Base-by-base conservation (phyloP, 805 yeast species). In the Novakomyces olei region DNA sequence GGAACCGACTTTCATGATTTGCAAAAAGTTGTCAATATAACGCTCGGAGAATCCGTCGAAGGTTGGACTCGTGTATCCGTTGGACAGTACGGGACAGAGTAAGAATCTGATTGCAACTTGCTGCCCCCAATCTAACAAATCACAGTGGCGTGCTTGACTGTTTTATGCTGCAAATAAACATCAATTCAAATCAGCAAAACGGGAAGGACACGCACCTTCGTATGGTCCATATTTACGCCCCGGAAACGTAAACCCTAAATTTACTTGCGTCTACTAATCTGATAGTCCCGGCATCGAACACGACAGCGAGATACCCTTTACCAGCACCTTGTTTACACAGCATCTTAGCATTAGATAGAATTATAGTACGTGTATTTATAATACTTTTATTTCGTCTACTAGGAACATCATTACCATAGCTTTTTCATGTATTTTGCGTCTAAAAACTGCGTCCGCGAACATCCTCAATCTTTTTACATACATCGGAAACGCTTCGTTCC, bases 131-230 rank as follows among this genome's bases (percentile, higher is more conserved):
- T 7, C 19, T 22, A 6, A 12, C 20, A 7, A 27, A 16, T 6
- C 16, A 14, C 16, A 44, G 48, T 34, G 66, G 67, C 2, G 63
- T 69, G 1, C 50, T 80, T 30, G 70, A 75, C 42, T 68, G 88
- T 33, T 74, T 70, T 43, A 54, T 71, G 39, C 52, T 80, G 8
- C 64, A 76, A 37, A 41, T 81, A 10, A 47, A 63, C n/a, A 60
- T 80, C 4, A 47, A 66, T 5, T 65, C 77, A 1, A 88, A 91
- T 44, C 93, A 80, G 44, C 95, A 83, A 47, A 81, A 79, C 46
- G 99, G 99, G 29, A 88, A 85, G 46, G 99, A 88, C 49, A 73
- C 93, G 1, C 96, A 81, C 49, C 57, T 88, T 7, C 54, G 98
- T 30, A 74, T 81, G 0, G 59, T 83, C 12, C 67, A 69, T 58